Evolutionary conservation across 2,329 filamentous ascomycete species (phyloP).

Genomic region (Lizonia empirigonia): DNA sequence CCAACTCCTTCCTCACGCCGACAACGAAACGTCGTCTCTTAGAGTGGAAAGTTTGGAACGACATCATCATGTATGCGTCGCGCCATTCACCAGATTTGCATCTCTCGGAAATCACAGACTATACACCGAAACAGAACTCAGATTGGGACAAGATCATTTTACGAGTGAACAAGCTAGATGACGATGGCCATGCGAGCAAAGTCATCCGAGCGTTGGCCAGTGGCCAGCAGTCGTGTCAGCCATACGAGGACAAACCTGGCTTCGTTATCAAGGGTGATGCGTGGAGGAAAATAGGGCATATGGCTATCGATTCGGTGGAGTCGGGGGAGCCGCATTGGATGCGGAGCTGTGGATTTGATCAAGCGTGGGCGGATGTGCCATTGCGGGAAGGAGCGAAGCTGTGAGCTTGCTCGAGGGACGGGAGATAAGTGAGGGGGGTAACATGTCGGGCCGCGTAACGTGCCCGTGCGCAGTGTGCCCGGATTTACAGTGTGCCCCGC

Average conservation of each 20-base stretch:
- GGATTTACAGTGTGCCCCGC: too few relatives aligned
- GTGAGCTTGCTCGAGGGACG: conserved; percentile 15
- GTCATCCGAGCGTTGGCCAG: conserved; percentile 71
- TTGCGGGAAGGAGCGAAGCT: conserved; percentile 32
- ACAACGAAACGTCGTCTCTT: conserved; percentile 71
- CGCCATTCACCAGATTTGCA: conserved; percentile 66
- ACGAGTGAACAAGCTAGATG: conserved; percentile 57
- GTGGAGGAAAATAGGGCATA: conserved; percentile 66
- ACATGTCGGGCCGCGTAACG: too few relatives aligned
- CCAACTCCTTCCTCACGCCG: conserved; percentile 61
- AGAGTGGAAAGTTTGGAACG: conserved; percentile 80
- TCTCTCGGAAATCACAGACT: conserved; percentile 63
- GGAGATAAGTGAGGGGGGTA: neutral
- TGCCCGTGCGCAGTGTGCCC: too few relatives aligned
- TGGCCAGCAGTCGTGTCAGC: conserved; percentile 60
- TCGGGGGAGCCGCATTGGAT: conserved; percentile 63
- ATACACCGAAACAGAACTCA: conserved; percentile 56
- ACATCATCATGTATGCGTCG: conserved; percentile 75
- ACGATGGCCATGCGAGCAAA: conserved; percentile 85
- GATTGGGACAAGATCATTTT: conserved; percentile 53
- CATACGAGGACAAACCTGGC: conserved; percentile 52
- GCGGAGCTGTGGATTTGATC: conserved; percentile 64
- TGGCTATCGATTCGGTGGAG: conserved; percentile 68
- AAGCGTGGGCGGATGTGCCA: conserved; percentile 64
- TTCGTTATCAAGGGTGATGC: conserved; percentile 60